These are phyloP conservation scores for Gynostemma pentaphyllum DNA, from an alignment of 306 rosid genomes.

Conservation along the genomic window DNA sequence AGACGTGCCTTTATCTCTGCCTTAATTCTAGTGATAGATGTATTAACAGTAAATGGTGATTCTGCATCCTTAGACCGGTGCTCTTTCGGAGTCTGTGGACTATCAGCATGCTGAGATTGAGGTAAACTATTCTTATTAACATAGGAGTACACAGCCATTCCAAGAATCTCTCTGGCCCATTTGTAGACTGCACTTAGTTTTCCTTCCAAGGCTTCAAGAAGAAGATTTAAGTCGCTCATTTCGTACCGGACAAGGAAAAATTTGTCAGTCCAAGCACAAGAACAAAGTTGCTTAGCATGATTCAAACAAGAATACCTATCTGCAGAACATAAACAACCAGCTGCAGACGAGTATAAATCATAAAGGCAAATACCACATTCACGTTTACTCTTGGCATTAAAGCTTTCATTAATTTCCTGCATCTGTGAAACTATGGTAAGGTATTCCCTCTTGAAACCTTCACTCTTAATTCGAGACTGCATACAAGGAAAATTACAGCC, in stretches of 20 bases:
- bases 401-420: slow-evolving; percentile 32
- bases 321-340: slow-evolving; percentile 52
- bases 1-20: slow-evolving; percentile 25
- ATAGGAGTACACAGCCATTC: slow-evolving; percentile 30
- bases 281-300: slow-evolving; percentile 73
- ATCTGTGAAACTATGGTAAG: slow-evolving; percentile 36
- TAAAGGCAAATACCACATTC: slow-evolving; percentile 65
- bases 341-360: slow-evolving; percentile 70
- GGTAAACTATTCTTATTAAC: slow-evolving; percentile 21
- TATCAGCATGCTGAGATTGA: slow-evolving; percentile 8
- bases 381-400: slow-evolving; percentile 39
- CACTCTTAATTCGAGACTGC: slow-evolving; percentile 52
- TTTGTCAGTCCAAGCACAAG: slow-evolving; percentile 58
- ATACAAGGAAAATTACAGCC: background rate
- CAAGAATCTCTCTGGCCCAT: slow-evolving; percentile 65
- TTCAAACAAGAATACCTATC: slow-evolving; percentile 58
- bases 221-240: slow-evolving; percentile 48
- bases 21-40: slow-evolving; percentile 11
- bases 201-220: slow-evolving; percentile 73
- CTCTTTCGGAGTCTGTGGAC: slow-evolving; percentile 12
- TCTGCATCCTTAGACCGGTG: slow-evolving; percentile 1
- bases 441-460: slow-evolving; percentile 44
- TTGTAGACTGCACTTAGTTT: slow-evolving; percentile 45
- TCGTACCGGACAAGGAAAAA: slow-evolving; percentile 42
- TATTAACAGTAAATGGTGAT: background rate